Evolutionary conservation across 306 rosid species (phyloP), one percentile per base, ranked within the genome.

Genomic region (Cucurbita maxima): DNA sequence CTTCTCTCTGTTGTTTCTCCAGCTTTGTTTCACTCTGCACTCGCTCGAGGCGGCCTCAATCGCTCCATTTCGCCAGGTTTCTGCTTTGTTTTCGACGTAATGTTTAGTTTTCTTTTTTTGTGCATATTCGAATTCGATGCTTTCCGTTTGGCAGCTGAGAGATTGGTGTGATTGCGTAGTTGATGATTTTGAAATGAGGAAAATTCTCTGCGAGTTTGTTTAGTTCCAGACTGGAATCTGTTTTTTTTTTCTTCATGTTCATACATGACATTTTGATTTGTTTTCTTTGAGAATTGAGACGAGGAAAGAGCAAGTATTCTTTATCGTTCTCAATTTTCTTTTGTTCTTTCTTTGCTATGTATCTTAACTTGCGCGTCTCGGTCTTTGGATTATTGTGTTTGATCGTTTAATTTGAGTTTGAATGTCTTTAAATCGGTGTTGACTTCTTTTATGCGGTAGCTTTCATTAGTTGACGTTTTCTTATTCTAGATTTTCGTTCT

Each of bases 21-120:
- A 37, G 79, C 82, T 78, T 71, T 79, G 41, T 61, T 77, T 61
- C 84, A 2, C 38, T 56, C 37, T 34, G 82, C 80, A 22, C 14
- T 73, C 63, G 94, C 96, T 12, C 78, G 84, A 76, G 96, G 89
- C 63, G 81, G 84, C 54, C 76, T 51, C 16, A 63, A 16, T 12
- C 66, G 58, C 78, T 69, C 81, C 58, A 5, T 73, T 58, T 50
- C 79, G 56, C 50, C 88, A 86, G 97, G 96, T 90, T 50, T 45
- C 75, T 75, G 69, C 69, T 72, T 76, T 51, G 47, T 22, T 76
- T 78, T 34, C 7, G 5, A 41, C 34, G 37, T 44, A 51, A 38
- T n/a, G 40, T 55, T 16, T 56, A 6, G 5, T 73, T 73, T 54
- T 72, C 48, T 36, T 37, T 67, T 14, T 45, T 45, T 55, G 25